These are phyloP conservation scores for Phytophthora chlamydospora DNA, from an alignment of 352 stramenopile species.

Conservation along the genomic window DNA sequence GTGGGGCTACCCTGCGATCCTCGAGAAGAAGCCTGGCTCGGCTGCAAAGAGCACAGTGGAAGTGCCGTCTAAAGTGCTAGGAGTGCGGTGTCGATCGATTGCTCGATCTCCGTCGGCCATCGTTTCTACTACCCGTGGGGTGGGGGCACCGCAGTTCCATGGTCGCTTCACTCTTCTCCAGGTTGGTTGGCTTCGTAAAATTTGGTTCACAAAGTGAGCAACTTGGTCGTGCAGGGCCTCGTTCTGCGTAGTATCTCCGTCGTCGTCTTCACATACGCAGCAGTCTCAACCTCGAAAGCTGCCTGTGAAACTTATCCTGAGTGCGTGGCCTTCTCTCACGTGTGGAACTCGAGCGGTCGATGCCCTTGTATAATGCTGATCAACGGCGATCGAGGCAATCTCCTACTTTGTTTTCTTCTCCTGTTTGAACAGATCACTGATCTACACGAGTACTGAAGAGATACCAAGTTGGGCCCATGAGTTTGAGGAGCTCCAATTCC, in stretches of 20 bases:
- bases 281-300: slow-evolving; percentile 10
- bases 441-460: slow-evolving; percentile 24
- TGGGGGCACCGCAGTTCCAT: not conserved
- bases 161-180: not conserved
- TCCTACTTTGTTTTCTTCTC: not conserved
- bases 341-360: slow-evolving; percentile 8
- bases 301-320: slow-evolving; percentile 27
- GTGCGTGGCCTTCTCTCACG: slow-evolving; percentile 26
- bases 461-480: slow-evolving; percentile 18
- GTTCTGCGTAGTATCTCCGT: slow-evolving; percentile 12
- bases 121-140: not conserved
- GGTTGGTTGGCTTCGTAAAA: slow-evolving; percentile 24
- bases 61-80: not conserved
- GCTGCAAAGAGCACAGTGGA: slow-evolving; percentile 10
- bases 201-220: slow-evolving; percentile 16
- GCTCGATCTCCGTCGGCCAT: not conserved
- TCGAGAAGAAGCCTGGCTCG: slow-evolving; percentile 25
- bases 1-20: slow-evolving; percentile 13
- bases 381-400: slow-evolving; percentile 15
- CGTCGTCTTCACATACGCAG: slow-evolving; percentile 13
- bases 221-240: slow-evolving; percentile 21
- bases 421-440: slow-evolving; percentile 6
- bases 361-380: slow-evolving; percentile 40
- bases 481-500: slow-evolving; percentile 28
- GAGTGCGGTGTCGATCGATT: slow-evolving; percentile 2